Percentiles rank a stretch among this genome's conserved stretches.
These are phyloP conservation scores for Aspergillus asperescens DNA, from an alignment of 495 filamentous ascomycete species.

Conservation along the genomic window DNA sequence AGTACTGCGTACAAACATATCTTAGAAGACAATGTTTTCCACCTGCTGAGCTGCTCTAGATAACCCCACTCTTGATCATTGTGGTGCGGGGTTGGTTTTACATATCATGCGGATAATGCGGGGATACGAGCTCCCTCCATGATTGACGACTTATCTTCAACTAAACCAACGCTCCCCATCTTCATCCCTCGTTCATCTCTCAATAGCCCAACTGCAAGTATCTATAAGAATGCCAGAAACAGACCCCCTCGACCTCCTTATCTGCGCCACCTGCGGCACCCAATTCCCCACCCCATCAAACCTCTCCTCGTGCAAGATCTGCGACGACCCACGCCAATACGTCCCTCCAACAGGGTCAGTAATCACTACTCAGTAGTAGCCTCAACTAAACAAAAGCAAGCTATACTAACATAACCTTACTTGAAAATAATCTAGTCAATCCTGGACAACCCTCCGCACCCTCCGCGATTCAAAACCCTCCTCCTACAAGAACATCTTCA, in stretches of 20 bases:
- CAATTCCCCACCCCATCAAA: constrained; percentile 52
- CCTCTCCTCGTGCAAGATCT: constrained; percentile 61
- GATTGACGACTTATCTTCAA: background rate
- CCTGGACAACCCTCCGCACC: constrained; percentile 23
- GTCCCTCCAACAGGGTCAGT: constrained; percentile 50
- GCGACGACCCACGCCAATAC: constrained; percentile 70
- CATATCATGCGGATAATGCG: background rate
- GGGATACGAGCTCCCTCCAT: background rate
- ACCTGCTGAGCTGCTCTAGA: no score
- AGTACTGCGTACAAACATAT: background rate
- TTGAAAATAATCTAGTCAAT: constrained; percentile 30
- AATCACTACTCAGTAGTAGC: background rate
- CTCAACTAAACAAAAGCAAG: no score
- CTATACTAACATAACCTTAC: no score
- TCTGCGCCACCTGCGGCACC: constrained; percentile 67
- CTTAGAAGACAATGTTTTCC: no score
- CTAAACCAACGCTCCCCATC: background rate
- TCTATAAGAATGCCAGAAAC: constrained; percentile 1
- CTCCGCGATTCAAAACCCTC: constrained; percentile 14
- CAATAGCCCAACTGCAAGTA: no score
- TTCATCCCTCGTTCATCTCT: no score
- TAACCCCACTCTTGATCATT: background rate
- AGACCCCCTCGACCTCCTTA: constrained; percentile 40
- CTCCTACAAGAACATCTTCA: constrained; percentile 24
- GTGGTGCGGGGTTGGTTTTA: background rate